phyloP scores from a whole-genome alignment of 1,284 basidiomycete genomes.

The Sphaerobolus stellatus region DNA sequence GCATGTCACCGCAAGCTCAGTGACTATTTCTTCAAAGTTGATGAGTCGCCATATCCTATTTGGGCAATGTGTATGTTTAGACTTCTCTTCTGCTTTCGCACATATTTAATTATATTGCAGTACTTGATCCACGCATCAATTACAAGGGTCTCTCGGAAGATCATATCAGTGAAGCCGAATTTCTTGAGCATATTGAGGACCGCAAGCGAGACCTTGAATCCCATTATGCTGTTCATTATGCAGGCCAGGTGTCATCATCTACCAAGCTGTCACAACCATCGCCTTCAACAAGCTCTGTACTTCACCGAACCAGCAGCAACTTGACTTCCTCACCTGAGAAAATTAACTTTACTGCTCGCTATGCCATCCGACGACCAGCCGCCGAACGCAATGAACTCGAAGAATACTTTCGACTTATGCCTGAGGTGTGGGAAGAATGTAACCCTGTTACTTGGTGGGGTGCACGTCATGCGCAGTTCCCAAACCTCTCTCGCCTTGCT shows the following conservation, averaged over 20 bases:
- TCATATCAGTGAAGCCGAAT: not conserved
- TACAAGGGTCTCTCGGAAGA: constrained; percentile 9
- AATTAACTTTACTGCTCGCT: not conserved
- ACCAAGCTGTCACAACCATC: not conserved
- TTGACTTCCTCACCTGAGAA: not conserved
- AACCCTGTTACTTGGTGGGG: constrained; percentile 12
- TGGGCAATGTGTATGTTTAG: not conserved
- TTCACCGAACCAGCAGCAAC: not conserved
- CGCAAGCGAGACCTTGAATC: not conserved
- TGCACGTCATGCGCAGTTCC: not conserved
- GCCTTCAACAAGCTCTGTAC: not conserved
- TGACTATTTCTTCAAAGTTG: not conserved
- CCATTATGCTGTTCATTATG: constrained; percentile 6
- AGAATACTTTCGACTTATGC: constrained; percentile 17
- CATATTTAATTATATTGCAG: not conserved
- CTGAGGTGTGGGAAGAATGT: constrained; percentile 1
- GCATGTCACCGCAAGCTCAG: not conserved
- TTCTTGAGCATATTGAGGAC: not conserved
- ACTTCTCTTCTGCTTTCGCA: not conserved
- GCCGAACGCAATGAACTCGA: constrained; percentile 14
- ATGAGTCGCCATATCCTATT: not conserved
- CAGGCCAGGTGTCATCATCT: not conserved
- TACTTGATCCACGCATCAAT: constrained; percentile 8
- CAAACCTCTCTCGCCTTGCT: not conserved
- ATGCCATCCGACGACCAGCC: not conserved